These are phyloP conservation scores for Volvariella volvacea DNA, from an alignment of 1,284 basidiomycete species.

Conservation along the genomic window DNA sequence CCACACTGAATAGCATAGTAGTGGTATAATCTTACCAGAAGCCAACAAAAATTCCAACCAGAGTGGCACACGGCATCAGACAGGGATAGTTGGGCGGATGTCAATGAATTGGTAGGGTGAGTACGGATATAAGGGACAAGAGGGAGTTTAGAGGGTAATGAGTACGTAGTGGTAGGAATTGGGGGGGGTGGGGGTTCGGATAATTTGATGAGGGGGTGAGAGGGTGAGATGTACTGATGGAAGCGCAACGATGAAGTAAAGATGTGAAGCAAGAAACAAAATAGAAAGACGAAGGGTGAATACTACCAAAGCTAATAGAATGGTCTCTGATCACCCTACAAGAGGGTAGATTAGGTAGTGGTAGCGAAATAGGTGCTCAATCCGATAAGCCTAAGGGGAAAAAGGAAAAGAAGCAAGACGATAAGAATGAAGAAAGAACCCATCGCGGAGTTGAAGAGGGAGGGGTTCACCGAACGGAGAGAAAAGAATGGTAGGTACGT, in stretches of 20 bases:
- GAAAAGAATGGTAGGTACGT: too few species aligned
- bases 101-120: slow-evolving; percentile 4
- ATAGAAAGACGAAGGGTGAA: neutral
- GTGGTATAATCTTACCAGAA: too few species aligned
- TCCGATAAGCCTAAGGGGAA: neutral
- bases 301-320: slow-evolving; percentile 1
- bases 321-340: neutral
- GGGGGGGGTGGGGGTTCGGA: too few species aligned
- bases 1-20: too few species aligned
- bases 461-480: neutral
- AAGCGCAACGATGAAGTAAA: neutral
- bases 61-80: slow-evolving; percentile 25
- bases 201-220: neutral
- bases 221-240: neutral
- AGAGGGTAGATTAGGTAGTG: neutral
- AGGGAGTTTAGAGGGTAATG: neutral
- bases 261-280: slow-evolving; percentile 5
- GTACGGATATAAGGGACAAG: neutral
- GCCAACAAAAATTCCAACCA: too few species aligned
- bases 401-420: neutral
- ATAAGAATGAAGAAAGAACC: neutral
- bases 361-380: neutral
- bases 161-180: neutral
- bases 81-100: slow-evolving; percentile 24
- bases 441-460: neutral